These are phyloP conservation scores for Triticum dicoccoides DNA, from an alignment of 176 grass and related monocot genomes.

Conservation along the genomic window DNA sequence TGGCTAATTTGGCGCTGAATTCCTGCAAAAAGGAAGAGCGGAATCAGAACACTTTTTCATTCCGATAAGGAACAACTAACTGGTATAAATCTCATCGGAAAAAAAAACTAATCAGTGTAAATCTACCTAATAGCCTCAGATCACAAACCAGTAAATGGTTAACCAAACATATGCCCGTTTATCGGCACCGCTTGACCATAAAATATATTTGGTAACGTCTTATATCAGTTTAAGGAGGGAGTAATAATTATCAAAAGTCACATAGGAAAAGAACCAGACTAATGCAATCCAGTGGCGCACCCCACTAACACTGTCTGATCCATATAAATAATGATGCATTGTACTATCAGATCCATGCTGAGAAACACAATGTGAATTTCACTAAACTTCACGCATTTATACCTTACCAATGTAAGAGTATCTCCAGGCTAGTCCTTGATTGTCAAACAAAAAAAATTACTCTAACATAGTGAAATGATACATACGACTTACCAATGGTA, in stretches of 20 bases:
- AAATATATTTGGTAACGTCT: conserved; percentile 4
- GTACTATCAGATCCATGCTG: background rate
- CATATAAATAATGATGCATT: too few species aligned
- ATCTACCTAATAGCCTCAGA: background rate
- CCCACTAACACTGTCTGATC: too few species aligned
- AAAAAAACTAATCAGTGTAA: background rate
- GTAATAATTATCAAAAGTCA: background rate
- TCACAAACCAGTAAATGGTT: background rate
- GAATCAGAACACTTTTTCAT: conserved; percentile 6
- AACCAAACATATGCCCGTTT: background rate
- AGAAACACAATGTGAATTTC: background rate
- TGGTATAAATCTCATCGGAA: background rate
- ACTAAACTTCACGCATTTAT: background rate
- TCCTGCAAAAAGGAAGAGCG: conserved; percentile 13
- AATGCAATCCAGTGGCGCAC: background rate
- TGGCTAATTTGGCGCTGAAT: conserved; percentile 1
- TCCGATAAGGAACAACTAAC: background rate
- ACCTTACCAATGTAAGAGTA: background rate
- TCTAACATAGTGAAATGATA: background rate
- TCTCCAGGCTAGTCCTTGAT: background rate
- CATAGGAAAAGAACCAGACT: background rate
- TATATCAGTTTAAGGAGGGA: too few species aligned
- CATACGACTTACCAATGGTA: background rate
- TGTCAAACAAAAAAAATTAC: background rate
- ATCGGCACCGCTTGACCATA: background rate